A percentile compares a stretch with the other conserved stretches of the same genome.
phyloP scores from a whole-genome alignment of 257 asterid genomes.

The Solanum chaucha region DNA sequence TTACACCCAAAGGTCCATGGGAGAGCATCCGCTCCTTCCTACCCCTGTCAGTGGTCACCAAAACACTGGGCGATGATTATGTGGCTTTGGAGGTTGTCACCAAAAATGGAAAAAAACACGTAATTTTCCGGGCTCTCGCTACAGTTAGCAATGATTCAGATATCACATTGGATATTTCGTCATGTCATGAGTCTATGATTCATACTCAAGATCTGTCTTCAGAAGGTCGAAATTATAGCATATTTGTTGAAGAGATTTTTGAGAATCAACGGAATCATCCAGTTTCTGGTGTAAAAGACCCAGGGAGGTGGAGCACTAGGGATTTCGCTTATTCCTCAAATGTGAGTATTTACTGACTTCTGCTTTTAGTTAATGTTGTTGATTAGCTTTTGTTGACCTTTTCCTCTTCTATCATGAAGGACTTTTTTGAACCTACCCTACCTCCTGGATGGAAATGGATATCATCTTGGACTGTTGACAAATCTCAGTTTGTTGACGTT shows the following conservation, averaged over 20 bases:
- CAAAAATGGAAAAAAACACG: conserved; percentile 82
- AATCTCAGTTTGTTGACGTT: conserved; percentile 47
- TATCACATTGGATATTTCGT: conserved; percentile 56
- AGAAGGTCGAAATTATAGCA: conserved; percentile 19
- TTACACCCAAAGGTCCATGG: conserved; percentile 81
- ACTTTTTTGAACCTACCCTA: conserved; percentile 50
- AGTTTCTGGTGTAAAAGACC: conserved; percentile 35
- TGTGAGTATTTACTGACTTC: conserved; percentile 19
- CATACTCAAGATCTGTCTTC: conserved; percentile 30
- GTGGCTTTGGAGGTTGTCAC: conserved; percentile 77
- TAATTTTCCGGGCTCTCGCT: conserved; percentile 73
- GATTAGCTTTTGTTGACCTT: not conserved
- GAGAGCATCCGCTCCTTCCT: conserved; percentile 89
- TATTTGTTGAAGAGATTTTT: conserved; percentile 47
- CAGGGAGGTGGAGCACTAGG: conserved; percentile 52
- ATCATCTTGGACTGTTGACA: conserved; percentile 55
- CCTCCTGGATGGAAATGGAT: conserved; percentile 68
- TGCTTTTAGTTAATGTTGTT: conserved; percentile 1
- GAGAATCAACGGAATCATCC: conserved; percentile 53
- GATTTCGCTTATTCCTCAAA: conserved; percentile 50
- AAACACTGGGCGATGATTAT: conserved; percentile 65
- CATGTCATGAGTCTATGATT: conserved; percentile 31
- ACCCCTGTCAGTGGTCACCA: conserved; percentile 71
- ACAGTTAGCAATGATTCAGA: conserved; percentile 76
- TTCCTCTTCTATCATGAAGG: conserved; percentile 15